phyloP scores from a whole-genome alignment of 1,284 basidiomycete genomes.

The Pseudozyma tsukubaensis region DNA sequence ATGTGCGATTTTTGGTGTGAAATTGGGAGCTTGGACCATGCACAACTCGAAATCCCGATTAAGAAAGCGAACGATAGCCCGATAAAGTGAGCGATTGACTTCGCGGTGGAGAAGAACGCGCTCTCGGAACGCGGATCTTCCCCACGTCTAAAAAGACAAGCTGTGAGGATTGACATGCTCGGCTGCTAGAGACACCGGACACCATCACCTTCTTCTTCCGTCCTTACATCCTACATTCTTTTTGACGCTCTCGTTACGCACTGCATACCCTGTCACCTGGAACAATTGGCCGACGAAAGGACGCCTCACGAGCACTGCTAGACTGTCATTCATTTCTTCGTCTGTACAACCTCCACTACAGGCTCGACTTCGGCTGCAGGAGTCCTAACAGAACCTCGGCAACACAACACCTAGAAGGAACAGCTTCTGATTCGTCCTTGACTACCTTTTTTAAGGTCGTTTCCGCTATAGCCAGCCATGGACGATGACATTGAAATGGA shows the following conservation, averaged over 20 bases:
- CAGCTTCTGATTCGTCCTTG: not conserved
- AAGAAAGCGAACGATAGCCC: not conserved
- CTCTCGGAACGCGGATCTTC: not conserved
- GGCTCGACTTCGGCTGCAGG: not conserved
- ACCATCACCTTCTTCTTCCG: not conserved
- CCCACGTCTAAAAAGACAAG: constrained; percentile 13
- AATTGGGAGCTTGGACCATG: constrained; percentile 30
- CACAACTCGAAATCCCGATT: constrained; percentile 5
- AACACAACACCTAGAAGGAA: no score
- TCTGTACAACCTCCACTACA: not conserved
- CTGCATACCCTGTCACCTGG: no score
- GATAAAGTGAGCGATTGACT: constrained; percentile 1
- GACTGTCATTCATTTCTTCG: not conserved
- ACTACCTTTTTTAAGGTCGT: not conserved
- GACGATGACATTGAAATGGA: constrained; percentile 55
- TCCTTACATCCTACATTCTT: constrained; percentile 5
- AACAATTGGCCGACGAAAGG: no score
- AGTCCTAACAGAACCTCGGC: not conserved
- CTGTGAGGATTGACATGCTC: constrained; percentile 3
- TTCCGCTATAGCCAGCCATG: constrained; percentile 12
- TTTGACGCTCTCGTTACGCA: no score
- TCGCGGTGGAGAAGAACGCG: constrained; percentile 15
- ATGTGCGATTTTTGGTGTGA: not conserved
- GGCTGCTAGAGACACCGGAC: constrained; percentile 1
- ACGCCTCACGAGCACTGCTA: no score